phyloP scores from a whole-genome alignment of 768 basidiomycete genomes.

The Mycena pura region DNA sequence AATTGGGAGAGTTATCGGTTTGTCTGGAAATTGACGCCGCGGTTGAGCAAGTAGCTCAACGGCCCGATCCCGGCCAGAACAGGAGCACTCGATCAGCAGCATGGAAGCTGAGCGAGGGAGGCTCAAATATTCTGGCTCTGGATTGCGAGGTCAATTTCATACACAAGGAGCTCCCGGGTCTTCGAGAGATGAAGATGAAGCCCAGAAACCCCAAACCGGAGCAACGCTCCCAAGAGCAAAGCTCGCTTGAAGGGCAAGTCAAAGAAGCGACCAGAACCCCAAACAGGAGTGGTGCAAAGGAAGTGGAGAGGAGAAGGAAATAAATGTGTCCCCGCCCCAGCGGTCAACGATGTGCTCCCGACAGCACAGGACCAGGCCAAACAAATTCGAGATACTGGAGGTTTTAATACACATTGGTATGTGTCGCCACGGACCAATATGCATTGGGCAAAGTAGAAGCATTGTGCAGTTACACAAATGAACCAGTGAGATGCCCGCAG shows the following conservation, averaged over 20 bases:
- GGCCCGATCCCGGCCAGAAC: constrained; percentile 1
- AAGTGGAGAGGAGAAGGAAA: no score
- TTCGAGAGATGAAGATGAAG: background rate
- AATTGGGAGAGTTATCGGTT: constrained; percentile 3
- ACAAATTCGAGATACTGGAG: no score
- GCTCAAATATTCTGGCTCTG: background rate
- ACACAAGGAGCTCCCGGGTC: background rate
- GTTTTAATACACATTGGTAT: no score
- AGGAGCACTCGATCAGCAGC: no score
- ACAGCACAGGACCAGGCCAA: no score
- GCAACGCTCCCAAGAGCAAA: constrained; percentile 11
- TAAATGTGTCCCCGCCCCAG: no score
- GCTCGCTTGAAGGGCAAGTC: constrained; percentile 10
- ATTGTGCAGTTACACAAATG: no score
- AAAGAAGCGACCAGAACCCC: background rate
- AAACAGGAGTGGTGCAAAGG: no score
- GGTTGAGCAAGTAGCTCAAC: background rate
- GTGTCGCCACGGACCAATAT: no score
- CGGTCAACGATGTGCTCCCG: no score
- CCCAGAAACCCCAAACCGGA: background rate
- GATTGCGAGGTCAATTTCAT: background rate
- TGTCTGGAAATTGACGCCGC: background rate
- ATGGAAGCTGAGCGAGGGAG: background rate
- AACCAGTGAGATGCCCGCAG: no score
- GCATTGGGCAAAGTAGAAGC: no score